Percentiles rank a stretch among this genome's conserved stretches.
Evolutionary conservation across 441 rosid genomes (phyloP).

Genomic region (Arabidopsis lyrata): DNA sequence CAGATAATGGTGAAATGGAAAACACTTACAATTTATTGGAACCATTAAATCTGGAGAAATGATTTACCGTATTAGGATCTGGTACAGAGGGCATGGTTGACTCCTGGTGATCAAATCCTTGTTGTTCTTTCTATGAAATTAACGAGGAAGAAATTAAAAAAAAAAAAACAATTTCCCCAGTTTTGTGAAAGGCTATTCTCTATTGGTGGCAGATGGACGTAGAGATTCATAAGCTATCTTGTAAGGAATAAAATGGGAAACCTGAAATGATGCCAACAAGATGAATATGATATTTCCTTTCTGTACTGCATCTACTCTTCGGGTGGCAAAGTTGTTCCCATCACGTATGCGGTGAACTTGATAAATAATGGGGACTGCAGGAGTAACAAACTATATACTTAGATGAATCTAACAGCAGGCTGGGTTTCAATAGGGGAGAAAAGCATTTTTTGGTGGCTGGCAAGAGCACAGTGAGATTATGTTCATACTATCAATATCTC

Average conservation of each 20-base stretch:
- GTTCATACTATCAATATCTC: conserved; percentile 82
- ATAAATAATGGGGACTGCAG: conserved; percentile 85
- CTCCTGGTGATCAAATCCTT: conserved; percentile 83
- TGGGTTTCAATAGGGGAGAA: conserved; percentile 12
- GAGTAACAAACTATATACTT: conserved; percentile 12
- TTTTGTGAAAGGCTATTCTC: conserved; percentile 9
- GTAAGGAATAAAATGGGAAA: conserved; percentile 34
- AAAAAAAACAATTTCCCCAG: not conserved
- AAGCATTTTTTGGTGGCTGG: conserved; percentile 16
- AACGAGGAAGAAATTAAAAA: not conserved
- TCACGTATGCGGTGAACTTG: conserved; percentile 86
- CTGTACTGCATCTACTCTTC: conserved; percentile 92
- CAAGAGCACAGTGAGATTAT: conserved; percentile 2
- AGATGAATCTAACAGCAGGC: conserved; percentile 23
- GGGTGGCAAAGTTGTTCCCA: conserved; percentile 91
- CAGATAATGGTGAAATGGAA: conserved; percentile 41
- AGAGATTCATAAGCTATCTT: conserved; percentile 5
- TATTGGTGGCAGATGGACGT: conserved; percentile 4
- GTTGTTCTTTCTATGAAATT: conserved; percentile 68
- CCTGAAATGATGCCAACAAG: conserved; percentile 93
- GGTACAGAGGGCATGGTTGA: conserved; percentile 73
- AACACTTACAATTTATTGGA: conserved; percentile 32
- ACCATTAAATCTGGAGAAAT: conserved; percentile 30
- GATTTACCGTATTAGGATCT: conserved; percentile 75
- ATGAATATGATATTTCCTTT: conserved; percentile 81